Conservation (phyloP, 176 grass and related monocot species). For the Cenchrus fungigraminus region DNA sequence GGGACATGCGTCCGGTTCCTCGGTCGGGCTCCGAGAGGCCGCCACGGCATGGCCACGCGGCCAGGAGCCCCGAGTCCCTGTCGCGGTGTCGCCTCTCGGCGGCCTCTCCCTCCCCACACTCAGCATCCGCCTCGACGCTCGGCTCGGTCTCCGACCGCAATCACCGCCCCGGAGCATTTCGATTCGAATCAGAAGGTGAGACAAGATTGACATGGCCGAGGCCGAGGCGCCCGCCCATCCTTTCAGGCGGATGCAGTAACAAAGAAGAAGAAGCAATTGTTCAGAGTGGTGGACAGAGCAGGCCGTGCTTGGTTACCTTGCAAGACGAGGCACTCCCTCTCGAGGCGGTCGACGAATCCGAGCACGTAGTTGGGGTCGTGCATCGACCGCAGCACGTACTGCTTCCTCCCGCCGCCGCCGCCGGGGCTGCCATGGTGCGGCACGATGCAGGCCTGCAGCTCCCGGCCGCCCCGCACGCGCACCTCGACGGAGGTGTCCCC, state of each 20-base stretch:
- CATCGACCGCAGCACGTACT: slow-evolving; percentile 71
- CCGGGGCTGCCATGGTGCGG: slow-evolving; percentile 35
- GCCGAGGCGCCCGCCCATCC: not conserved
- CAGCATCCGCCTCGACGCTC: not conserved
- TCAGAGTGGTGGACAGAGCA: not conserved
- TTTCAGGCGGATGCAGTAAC: not conserved
- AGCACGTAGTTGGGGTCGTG: slow-evolving; percentile 79
- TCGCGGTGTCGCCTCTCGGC: not conserved
- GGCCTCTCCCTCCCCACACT: not conserved
- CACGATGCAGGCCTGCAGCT: slow-evolving; percentile 71
- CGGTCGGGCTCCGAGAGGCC: no score
- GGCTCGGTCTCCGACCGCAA: not conserved
- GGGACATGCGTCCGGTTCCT: not conserved
- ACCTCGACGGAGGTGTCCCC: slow-evolving; percentile 85
- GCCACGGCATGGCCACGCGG: not conserved
- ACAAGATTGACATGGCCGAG: not conserved
- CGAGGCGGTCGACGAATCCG: slow-evolving; percentile 61
- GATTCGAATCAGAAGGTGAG: not conserved
- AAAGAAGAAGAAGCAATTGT: not conserved
- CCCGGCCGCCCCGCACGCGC: slow-evolving; percentile 54
- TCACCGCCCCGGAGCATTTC: not conserved
- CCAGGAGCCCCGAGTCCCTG: not conserved
- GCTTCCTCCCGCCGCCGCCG: slow-evolving; percentile 30
- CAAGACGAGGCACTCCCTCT: slow-evolving; percentile 67
- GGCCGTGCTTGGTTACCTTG: slow-evolving; percentile 48